Conservation (phyloP, 495 filamentous ascomycete genomes). For the Penicillium waksmanii region DNA sequence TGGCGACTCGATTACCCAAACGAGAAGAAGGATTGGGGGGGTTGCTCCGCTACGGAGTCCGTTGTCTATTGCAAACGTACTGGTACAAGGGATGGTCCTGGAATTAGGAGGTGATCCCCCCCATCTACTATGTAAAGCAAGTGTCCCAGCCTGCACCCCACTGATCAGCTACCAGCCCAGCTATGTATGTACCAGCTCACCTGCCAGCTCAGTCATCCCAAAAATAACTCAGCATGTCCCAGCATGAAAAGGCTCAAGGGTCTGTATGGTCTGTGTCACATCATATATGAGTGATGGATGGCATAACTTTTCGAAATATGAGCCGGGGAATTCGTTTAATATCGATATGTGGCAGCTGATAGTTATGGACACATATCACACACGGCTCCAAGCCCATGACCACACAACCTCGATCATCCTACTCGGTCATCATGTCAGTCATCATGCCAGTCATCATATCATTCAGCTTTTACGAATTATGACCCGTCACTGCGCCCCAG, state of each 20-base stretch:
- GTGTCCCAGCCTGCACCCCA: neutral
- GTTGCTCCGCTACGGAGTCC: neutral
- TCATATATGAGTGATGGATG: too few relatives aligned
- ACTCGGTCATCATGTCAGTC: neutral
- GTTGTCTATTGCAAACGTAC: neutral
- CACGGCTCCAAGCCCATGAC: neutral
- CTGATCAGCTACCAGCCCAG: too few relatives aligned
- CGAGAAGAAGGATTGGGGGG: neutral
- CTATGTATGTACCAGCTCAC: too few relatives aligned
- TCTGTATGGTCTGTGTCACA: too few relatives aligned
- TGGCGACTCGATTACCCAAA: slow-evolving; percentile 13
- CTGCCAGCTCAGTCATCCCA: too few relatives aligned
- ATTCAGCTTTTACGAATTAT: slow-evolving; percentile 30
- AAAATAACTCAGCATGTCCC: too few relatives aligned
- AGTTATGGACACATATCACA: neutral
- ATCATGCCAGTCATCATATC: neutral
- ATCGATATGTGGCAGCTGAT: neutral
- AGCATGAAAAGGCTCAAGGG: too few relatives aligned
- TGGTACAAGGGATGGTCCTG: neutral
- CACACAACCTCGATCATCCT: neutral
- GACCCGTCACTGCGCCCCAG: slow-evolving; percentile 46
- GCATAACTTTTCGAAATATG: neutral
- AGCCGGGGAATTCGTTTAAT: neutral
- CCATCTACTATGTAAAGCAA: neutral
- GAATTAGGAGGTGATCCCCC: neutral